These are phyloP conservation scores for Jacaranda copaia DNA, from an alignment of 257 asterid genomes.

Conservation along the genomic window DNA sequence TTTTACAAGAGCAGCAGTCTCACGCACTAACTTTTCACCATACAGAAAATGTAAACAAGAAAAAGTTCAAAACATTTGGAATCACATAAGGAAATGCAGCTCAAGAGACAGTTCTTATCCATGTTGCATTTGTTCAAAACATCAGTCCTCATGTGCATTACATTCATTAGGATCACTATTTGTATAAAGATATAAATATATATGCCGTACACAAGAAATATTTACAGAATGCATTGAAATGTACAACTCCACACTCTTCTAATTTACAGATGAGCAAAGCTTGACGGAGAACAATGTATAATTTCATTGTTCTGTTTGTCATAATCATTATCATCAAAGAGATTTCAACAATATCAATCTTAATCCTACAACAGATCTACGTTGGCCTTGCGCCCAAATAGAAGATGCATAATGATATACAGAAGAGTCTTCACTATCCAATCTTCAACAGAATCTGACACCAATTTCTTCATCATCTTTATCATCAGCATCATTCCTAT, in stretches of 20 bases:
- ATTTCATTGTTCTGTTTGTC: constrained; percentile 4
- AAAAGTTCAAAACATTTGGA: no score
- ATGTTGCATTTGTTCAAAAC: background rate
- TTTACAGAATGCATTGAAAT: constrained; percentile 12
- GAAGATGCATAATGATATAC: constrained; percentile 31
- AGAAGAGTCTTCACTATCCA: constrained; percentile 47
- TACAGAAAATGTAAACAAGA: background rate
- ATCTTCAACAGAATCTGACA: constrained; percentile 49
- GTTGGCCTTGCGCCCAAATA: constrained; percentile 38
- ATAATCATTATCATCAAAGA: background rate
- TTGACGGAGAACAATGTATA: background rate
- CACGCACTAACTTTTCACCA: background rate
- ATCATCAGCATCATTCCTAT: constrained; percentile 32
- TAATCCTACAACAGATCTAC: constrained; percentile 20
- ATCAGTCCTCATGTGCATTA: background rate
- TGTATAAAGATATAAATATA: background rate
- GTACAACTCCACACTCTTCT: background rate
- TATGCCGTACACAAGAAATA: background rate
- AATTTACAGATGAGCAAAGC: constrained; percentile 13
- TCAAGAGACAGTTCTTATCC: background rate
- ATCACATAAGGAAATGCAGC: constrained; percentile 7
- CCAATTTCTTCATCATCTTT: constrained; percentile 43
- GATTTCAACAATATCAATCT: background rate
- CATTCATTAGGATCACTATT: constrained; percentile 3
- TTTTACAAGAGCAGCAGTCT: background rate